These are phyloP conservation scores for Fusarium sp. DNA, from an alignment of 2,329 filamentous ascomycete species.

Conservation along the genomic window DNA sequence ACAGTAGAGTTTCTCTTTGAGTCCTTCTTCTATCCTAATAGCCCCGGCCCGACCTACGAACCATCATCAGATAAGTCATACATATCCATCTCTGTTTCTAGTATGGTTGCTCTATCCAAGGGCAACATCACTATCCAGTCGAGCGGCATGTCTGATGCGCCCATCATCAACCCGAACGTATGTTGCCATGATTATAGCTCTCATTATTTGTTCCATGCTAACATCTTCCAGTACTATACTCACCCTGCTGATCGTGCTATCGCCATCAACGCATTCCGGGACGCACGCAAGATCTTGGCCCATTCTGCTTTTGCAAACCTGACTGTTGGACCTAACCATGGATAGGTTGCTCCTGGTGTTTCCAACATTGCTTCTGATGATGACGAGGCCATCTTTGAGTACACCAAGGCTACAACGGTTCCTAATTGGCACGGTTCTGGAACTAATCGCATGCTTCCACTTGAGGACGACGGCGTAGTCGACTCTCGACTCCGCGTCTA, in stretches of 20 bases:
- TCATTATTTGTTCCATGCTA: background rate
- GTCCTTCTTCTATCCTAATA: constrained; percentile 15
- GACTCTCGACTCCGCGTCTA: constrained; percentile 27
- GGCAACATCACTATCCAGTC: constrained; percentile 7
- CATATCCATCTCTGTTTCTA: constrained; percentile 10
- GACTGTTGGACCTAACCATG: background rate
- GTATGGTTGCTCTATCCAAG: constrained; percentile 16
- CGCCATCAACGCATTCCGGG: constrained; percentile 7
- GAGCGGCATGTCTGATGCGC: constrained; percentile 2
- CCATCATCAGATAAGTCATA: background rate
- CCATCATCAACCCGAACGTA: constrained; percentile 23
- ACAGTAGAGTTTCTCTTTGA: constrained; percentile 24
- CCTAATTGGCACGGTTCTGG: constrained; percentile 22
- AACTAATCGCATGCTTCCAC: constrained; percentile 17
- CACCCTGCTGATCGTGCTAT: constrained; percentile 8
- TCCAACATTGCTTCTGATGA: background rate
- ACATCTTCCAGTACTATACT: background rate
- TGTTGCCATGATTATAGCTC: fast-evolving
- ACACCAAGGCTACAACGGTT: constrained; percentile 6
- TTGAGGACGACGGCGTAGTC: constrained; percentile 37
- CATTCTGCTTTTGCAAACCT: constrained; percentile 5
- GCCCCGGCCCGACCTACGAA: constrained; percentile 10
- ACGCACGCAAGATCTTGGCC: constrained; percentile 14
- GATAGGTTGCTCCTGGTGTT: constrained; percentile 8
- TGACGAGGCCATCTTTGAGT: constrained; percentile 9